Evolutionary conservation across 106 monocot genomes (phyloP).

Genomic region (Ottelia alismoides): DNA sequence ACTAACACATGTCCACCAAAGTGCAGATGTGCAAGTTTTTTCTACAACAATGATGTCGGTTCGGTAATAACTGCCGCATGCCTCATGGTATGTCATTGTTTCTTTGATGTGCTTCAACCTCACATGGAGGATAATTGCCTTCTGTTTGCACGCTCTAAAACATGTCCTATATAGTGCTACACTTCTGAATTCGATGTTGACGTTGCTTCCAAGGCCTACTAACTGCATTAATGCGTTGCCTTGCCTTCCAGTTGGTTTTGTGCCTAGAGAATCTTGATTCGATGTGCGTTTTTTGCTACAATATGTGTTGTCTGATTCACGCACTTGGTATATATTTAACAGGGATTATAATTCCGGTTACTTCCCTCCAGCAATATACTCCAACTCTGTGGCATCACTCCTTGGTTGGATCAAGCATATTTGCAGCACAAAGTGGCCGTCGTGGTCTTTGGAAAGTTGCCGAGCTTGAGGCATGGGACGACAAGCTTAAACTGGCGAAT

Average conservation of each 20-base stretch:
- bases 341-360: slow-evolving; percentile 51
- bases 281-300: too few relatives aligned
- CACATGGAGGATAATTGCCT: too few relatives aligned
- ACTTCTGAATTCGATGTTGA: too few relatives aligned
- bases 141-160: too few relatives aligned
- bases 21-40: slow-evolving; percentile 99
- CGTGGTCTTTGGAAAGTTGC: slow-evolving; percentile 74
- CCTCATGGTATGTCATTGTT: slow-evolving; percentile 99
- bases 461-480: slow-evolving; percentile 81
- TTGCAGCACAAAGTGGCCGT: slow-evolving; percentile 19
- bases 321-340: too few relatives aligned
- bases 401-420: slow-evolving; percentile 64
- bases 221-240: too few relatives aligned
- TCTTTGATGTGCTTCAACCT: too few relatives aligned
- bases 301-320: too few relatives aligned
- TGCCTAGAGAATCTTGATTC: too few relatives aligned
- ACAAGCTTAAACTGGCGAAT: slow-evolving; percentile 36
- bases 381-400: slow-evolving; percentile 66
- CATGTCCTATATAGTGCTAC: too few relatives aligned
- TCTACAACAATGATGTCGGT: slow-evolving; percentile 92
- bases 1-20: slow-evolving; percentile 53
- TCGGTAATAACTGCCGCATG: slow-evolving; percentile 90
- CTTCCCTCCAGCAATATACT: slow-evolving; percentile 56
- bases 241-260: too few relatives aligned
- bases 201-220: too few relatives aligned